phyloP scores from a whole-genome alignment of 305 asterid species.

The Solanum hybrid region DNA sequence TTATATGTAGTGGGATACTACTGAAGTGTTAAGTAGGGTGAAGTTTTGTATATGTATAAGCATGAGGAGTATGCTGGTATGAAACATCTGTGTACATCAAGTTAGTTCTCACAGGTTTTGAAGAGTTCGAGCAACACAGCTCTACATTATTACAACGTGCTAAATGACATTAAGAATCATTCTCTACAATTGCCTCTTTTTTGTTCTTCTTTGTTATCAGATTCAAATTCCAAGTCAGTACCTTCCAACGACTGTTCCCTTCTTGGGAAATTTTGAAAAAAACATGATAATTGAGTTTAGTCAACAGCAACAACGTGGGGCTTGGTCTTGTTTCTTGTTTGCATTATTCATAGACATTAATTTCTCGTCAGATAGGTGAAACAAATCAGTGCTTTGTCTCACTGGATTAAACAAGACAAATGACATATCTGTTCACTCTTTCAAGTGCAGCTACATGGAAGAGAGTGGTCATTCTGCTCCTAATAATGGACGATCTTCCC shows the following conservation, averaged over 20 bases:
- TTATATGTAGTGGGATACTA: neutral
- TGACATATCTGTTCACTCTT: slow-evolving; percentile 4
- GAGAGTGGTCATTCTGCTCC: slow-evolving; percentile 53
- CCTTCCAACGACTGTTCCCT: neutral
- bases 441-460: slow-evolving; percentile 62
- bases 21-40: neutral
- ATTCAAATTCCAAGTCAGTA: neutral
- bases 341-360: neutral
- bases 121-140: neutral
- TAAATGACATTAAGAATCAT: neutral
- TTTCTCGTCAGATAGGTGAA: neutral
- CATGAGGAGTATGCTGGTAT: neutral
- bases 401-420: neutral
- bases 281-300: neutral
- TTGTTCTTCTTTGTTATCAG: neutral
- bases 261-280: neutral
- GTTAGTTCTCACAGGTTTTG: neutral
- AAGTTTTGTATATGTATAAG: neutral
- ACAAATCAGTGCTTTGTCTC: neutral
- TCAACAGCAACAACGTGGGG: neutral
- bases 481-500: slow-evolving; percentile 74
- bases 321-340: neutral
- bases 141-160: neutral
- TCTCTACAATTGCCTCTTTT: neutral
- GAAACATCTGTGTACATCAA: neutral